These are phyloP conservation scores for Komagataella mondaviorum DNA, from an alignment of 805 yeast species.

Conservation along the genomic window DNA sequence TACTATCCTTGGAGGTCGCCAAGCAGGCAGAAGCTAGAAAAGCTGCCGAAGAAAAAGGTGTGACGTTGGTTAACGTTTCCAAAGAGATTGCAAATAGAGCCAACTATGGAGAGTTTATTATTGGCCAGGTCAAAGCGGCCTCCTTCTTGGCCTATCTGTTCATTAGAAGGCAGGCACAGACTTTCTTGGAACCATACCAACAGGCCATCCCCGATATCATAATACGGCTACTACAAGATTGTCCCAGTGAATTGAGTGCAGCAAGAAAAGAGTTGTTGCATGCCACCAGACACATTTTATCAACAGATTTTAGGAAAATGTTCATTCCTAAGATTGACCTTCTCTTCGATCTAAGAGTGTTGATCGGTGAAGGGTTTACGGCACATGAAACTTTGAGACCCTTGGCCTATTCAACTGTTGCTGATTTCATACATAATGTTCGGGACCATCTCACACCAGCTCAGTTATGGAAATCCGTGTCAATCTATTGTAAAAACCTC, in stretches of 20 bases:
- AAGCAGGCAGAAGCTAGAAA: constrained; percentile 62
- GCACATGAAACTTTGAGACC: constrained; percentile 85
- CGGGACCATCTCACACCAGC: constrained; percentile 69
- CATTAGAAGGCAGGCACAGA: constrained; percentile 69
- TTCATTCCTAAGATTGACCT: constrained; percentile 80
- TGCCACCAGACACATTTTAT: constrained; percentile 88
- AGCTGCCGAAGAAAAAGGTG: constrained; percentile 39
- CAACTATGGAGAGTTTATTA: constrained; percentile 76
- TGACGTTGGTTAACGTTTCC: constrained; percentile 56
- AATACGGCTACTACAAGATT: constrained; percentile 77
- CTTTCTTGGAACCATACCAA: constrained; percentile 43
- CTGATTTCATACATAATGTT: constrained; percentile 89
- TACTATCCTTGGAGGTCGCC: constrained; percentile 67
- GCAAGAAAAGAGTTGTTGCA: constrained; percentile 89
- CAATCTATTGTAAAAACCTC: constrained; percentile 65
- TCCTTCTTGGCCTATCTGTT: constrained; percentile 88
- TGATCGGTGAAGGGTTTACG: constrained; percentile 89
- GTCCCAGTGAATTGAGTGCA: constrained; percentile 85
- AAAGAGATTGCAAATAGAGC: constrained; percentile 64
- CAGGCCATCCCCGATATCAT: constrained; percentile 75
- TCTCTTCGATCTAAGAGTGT: constrained; percentile 72
- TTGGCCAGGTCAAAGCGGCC: constrained; percentile 93
- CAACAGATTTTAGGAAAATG: constrained; percentile 72
- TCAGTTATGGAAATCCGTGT: constrained; percentile 81
- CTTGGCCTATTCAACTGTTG: constrained; percentile 87